Evolutionary conservation across 1,284 basidiomycete species (phyloP).

Genomic region (Ganoderma multipileum): DNA sequence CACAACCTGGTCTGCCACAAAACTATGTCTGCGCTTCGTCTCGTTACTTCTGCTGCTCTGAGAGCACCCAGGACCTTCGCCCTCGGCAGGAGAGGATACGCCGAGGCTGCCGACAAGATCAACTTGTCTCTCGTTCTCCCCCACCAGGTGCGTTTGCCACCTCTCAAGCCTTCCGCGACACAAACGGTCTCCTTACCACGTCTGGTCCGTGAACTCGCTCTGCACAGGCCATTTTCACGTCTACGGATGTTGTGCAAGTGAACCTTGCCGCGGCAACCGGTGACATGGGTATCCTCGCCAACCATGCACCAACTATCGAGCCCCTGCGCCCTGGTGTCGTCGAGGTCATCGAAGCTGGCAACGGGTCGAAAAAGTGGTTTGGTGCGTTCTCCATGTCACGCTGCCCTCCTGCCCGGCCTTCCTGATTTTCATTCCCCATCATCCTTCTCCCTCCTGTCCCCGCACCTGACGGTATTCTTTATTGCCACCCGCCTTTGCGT

Average conservation of each 20-base stretch:
- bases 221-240: constrained; percentile 83
- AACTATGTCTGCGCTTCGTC: constrained; percentile 77
- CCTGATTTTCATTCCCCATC: background rate
- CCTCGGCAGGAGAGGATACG: constrained; percentile 81
- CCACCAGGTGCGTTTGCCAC: constrained; percentile 77
- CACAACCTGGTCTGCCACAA: constrained; percentile 30
- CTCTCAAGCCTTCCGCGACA: background rate
- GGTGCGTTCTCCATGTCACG: constrained; percentile 60
- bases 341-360: constrained; percentile 87
- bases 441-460: background rate
- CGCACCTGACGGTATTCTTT: background rate
- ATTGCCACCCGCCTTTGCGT: background rate
- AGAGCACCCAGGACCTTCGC: constrained; percentile 60
- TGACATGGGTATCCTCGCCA: constrained; percentile 98
- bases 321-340: constrained; percentile 91
- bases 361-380: constrained; percentile 92
- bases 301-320: constrained; percentile 95
- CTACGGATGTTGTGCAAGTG: constrained; percentile 91
- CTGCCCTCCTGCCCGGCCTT: background rate
- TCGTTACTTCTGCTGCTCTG: constrained; percentile 68
- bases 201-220: constrained; percentile 17
- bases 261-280: constrained; percentile 94
- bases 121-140: constrained; percentile 91
- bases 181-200: background rate
- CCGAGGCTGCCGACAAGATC: constrained; percentile 87